These are phyloP conservation scores for Penicillium simplicissimum DNA, from an alignment of 495 filamentous ascomycete species.

Conservation along the genomic window DNA sequence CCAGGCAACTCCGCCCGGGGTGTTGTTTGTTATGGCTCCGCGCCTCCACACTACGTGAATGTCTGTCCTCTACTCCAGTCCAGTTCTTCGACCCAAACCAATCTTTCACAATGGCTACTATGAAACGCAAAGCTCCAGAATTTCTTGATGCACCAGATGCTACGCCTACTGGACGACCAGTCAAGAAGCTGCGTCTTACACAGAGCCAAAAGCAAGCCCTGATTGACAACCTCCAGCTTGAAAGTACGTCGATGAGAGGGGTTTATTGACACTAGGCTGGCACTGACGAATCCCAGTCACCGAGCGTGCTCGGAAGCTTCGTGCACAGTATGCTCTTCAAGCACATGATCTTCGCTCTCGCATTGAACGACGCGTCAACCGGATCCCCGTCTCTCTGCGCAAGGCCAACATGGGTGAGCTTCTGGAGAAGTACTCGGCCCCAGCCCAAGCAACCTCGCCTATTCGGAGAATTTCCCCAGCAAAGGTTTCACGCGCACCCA, in stretches of 20 bases:
- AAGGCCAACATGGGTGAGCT: constrained; percentile 84
- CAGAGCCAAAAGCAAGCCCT: constrained; percentile 82
- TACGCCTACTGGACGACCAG: constrained; percentile 58
- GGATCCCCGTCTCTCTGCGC: constrained; percentile 79
- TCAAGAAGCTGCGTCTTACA: constrained; percentile 65
- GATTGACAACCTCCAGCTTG: constrained; percentile 89
- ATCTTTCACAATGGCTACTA: constrained; percentile 50
- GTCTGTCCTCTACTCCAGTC: constrained; percentile 17
- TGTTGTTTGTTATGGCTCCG: constrained; percentile 35
- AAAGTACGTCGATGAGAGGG: constrained; percentile 61
- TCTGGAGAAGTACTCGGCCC: constrained; percentile 54
- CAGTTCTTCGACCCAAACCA: not conserved
- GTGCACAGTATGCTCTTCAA: constrained; percentile 86
- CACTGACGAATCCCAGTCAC: constrained; percentile 60
- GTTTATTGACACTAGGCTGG: not conserved
- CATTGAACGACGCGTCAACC: constrained; percentile 92
- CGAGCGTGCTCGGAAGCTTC: constrained; percentile 85
- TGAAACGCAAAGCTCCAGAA: constrained; percentile 63
- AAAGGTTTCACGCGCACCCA: constrained; percentile 34
- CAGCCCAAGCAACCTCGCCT: constrained; percentile 30
- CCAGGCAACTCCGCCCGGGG: constrained; percentile 20
- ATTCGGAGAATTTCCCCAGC: constrained; percentile 33
- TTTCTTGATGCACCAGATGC: constrained; percentile 32
- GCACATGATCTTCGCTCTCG: constrained; percentile 79
- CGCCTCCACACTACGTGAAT: constrained; percentile 21